phyloP scores from a whole-genome alignment of 2,329 filamentous ascomycete genomes.

The Xylariales sp. region DNA sequence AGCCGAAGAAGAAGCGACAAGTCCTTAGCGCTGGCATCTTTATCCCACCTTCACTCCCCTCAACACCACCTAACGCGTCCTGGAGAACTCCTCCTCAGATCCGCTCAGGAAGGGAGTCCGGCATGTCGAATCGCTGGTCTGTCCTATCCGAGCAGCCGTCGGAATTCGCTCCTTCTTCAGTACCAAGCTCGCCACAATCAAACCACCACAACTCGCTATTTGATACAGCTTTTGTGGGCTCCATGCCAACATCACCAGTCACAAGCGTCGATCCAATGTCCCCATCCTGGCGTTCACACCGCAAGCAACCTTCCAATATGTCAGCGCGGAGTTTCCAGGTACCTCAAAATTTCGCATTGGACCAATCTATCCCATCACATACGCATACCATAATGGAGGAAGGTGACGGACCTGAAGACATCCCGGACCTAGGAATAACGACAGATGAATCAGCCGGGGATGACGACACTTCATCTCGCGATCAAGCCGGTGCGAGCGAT shows the following conservation, averaged over 20 bases:
- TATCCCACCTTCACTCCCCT: conserved; percentile 44
- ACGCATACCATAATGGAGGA: conserved; percentile 23
- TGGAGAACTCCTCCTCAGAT: conserved; percentile 35
- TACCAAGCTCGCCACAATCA: conserved; percentile 77
- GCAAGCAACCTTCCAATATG: conserved; percentile 52
- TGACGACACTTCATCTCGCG: conserved; percentile 15
- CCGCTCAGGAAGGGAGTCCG: conserved; percentile 41
- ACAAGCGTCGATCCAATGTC: conserved; percentile 70
- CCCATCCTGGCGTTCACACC: conserved; percentile 49
- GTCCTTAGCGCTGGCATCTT: conserved; percentile 58
- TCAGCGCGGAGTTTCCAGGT: conserved; percentile 46
- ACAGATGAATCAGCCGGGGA: conserved; percentile 31
- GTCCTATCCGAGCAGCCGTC: conserved; percentile 56
- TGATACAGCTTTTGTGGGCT: conserved; percentile 65
- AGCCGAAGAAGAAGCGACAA: conserved; percentile 69
- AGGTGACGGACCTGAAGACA: conserved; percentile 24
- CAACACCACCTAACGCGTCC: conserved; percentile 32
- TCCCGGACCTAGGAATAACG: conserved; percentile 24
- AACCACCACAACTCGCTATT: conserved; percentile 73
- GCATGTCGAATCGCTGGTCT: conserved; percentile 58
- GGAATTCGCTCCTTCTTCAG: conserved; percentile 66
- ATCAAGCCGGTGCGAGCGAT: conserved; percentile 18
- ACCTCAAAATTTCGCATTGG: conserved; percentile 18
- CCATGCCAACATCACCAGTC: conserved; percentile 74
- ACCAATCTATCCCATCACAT: conserved; percentile 16